These are phyloP conservation scores for Plasmodium fragile DNA, from an alignment of 169 alveolate species.

Conservation along the genomic window DNA sequence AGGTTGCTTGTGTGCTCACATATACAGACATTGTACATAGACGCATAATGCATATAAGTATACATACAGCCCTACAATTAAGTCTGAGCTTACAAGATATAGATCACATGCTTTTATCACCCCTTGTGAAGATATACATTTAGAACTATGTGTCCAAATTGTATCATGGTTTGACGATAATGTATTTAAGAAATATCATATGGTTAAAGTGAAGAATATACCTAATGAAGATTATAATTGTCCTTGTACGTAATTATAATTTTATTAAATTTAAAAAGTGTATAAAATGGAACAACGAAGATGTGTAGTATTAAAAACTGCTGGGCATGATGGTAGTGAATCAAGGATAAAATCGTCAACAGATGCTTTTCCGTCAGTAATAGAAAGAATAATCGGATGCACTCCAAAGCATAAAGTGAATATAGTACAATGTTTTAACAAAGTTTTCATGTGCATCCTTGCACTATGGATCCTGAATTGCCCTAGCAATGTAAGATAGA, in stretches of 20 bases:
- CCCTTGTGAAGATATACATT: background rate
- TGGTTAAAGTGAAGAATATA: background rate
- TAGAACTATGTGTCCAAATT: background rate
- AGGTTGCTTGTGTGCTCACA: background rate
- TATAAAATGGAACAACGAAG: background rate
- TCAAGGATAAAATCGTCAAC: background rate
- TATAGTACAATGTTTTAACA: background rate
- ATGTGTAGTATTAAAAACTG: background rate
- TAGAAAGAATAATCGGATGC: background rate
- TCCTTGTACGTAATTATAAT: background rate
- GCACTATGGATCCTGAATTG: background rate
- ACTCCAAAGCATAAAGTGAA: background rate
- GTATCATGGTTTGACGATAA: background rate
- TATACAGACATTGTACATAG: background rate
- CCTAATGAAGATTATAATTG: background rate
- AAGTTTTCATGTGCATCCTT: conserved; percentile 2
- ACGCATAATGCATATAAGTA: background rate
- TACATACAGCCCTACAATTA: background rate
- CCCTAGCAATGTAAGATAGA: conserved; percentile 7
- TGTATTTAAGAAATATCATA: background rate
- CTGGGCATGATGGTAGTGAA: background rate
- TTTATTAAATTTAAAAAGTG: background rate
- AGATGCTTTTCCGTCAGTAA: background rate
- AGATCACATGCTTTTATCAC: background rate
- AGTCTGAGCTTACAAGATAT: background rate